Base-by-base conservation (phyloP, 2,329 filamentous ascomycete genomes). In the Phoma herbarum region DNA sequence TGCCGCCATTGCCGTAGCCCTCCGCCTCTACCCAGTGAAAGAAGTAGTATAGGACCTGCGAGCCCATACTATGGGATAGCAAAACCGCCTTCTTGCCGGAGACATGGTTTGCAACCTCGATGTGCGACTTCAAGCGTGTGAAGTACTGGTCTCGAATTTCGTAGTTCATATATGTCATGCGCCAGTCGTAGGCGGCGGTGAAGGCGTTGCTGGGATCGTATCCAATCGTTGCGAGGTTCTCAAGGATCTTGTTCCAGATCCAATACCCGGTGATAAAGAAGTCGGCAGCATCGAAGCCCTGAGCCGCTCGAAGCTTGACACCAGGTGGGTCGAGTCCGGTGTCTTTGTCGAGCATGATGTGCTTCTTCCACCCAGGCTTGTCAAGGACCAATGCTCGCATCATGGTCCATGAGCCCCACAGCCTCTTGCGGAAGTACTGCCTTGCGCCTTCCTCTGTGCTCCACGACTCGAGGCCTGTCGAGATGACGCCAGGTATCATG, bases 351-450 rank as follows among this genome's bases (percentile, higher is more conserved):
- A 99, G 84, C 93, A 98, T 98, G 67, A 99, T 92, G 75, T 99
- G 95, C 70, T 83, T 89, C 82, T 97, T 99, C 95, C 95, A 99
- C 31, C 86, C 84, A 26, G 96, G 89, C 78, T 98, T 97, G 77
- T 98, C 95, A 70, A 96, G 79, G 1, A 99, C 92, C 64, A 99
- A 80, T 0, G 95, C 94, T 48, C 90, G 86, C 93, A 99, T 97
- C 95, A 99, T 99, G 64, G 87, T 96, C 95, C 96, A 99, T 67
- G 92, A 97, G 4, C 95, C 95, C 95, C 95, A 99, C 48, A 99
- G 80, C 52, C 95, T 85, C 80, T 96, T 97, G 62, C 95, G 85
- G 77, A 99, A 99, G 78, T 98, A 99, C 59, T 90, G 90, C 33
- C 92, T 86, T 8, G 93, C 97, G 41, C 84, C 82, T 72, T 93